Evolutionary conservation across 768 basidiomycete genomes (phyloP).

Genomic region (Amanita muscaria): DNA sequence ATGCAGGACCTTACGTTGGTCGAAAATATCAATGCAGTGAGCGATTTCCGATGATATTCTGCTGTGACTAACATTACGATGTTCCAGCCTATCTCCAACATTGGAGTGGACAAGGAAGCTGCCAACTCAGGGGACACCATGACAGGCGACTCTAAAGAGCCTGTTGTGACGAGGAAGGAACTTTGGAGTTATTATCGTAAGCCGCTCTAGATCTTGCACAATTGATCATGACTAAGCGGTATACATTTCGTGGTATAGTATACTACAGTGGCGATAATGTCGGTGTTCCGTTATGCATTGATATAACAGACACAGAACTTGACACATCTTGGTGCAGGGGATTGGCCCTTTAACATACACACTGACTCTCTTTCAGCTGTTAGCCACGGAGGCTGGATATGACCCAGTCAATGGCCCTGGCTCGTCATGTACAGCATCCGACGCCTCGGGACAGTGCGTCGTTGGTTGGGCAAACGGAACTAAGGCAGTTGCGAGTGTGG

Average conservation of each 20-base stretch:
- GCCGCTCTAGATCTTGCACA: not conserved
- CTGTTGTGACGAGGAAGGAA: constrained; percentile 65
- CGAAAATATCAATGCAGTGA: no score
- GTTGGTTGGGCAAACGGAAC: constrained; percentile 69
- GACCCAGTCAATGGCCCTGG: constrained; percentile 65
- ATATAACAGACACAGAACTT: constrained; percentile 1
- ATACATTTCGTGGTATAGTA: constrained; percentile 34
- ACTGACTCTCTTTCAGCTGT: constrained; percentile 65
- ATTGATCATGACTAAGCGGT: not conserved
- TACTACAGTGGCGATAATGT: constrained; percentile 81
- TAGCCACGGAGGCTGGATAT: constrained; percentile 62
- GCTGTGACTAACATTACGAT: no score
- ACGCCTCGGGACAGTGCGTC: constrained; percentile 65
- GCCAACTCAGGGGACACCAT: no score
- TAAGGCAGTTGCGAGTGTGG: constrained; percentile 65
- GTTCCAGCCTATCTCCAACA: no score
- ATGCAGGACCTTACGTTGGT: no score
- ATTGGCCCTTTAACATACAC: constrained; percentile 63
- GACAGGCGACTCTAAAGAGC: constrained; percentile 46
- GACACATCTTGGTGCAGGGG: constrained; percentile 34
- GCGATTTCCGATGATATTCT: no score
- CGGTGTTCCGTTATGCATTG: constrained; percentile 12
- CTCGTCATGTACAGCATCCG: constrained; percentile 50
- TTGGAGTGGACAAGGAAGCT: no score
- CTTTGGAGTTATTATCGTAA: constrained; percentile 80